Conservation (phyloP, 805 yeast species). For the Metschnikowia santaceciliae region DNA sequence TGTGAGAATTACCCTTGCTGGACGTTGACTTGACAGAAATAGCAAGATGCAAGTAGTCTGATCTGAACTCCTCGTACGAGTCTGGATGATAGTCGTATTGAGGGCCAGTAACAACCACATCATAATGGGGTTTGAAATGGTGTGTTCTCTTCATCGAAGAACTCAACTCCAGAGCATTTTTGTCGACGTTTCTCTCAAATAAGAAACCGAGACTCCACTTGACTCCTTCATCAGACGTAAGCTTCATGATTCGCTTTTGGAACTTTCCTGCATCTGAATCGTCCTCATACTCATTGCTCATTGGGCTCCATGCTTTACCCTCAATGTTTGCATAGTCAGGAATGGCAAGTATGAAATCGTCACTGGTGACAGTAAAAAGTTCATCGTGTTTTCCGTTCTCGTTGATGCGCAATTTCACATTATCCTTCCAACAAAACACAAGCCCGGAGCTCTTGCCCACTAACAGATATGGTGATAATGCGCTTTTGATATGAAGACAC, state of each 20-base stretch:
- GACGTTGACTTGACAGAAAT: conserved; percentile 36
- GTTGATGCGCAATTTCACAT: conserved; percentile 48
- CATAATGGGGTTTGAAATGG: conserved; percentile 59
- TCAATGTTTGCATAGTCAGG: conserved; percentile 45
- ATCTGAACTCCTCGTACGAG: conserved; percentile 75
- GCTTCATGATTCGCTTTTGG: conserved; percentile 47
- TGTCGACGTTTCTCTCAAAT: conserved; percentile 59
- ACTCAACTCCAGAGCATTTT: conserved; percentile 27
- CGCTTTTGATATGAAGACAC: conserved; percentile 61
- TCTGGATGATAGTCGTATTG: conserved; percentile 58
- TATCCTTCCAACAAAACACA: conserved; percentile 60
- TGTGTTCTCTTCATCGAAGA: conserved; percentile 41
- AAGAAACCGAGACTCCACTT: conserved; percentile 73
- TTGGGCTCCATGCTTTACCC: conserved; percentile 36
- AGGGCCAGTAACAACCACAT: conserved; percentile 59
- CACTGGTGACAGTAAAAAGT: conserved; percentile 51
- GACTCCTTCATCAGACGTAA: conserved; percentile 58
- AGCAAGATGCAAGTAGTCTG: conserved; percentile 68
- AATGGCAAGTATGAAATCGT: conserved; percentile 52
- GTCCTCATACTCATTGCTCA: conserved; percentile 13
- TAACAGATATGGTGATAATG: conserved; percentile 54
- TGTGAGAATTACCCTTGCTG: conserved; percentile 26
- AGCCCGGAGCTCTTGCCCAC: conserved; percentile 60
- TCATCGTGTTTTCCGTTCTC: conserved; percentile 47
- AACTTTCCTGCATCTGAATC: conserved; percentile 30